Evolutionary conservation across 768 basidiomycete species (phyloP).

Genomic region (Russula griseocarnosa): DNA sequence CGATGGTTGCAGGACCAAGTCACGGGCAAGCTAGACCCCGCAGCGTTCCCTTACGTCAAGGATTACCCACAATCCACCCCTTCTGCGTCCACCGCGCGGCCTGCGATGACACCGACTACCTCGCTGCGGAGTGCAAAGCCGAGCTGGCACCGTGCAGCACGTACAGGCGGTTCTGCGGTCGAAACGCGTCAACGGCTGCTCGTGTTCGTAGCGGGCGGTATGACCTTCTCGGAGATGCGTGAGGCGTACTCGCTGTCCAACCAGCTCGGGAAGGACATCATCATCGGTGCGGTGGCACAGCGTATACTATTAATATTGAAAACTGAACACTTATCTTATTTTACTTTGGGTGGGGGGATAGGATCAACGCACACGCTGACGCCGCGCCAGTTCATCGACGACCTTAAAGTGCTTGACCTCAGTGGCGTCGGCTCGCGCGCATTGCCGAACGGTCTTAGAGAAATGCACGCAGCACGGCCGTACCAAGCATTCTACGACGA

Average conservation of each 20-base stretch:
- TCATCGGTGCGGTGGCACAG: conserved; percentile 61
- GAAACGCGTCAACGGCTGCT: conserved; percentile 71
- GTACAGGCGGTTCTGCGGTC: conserved; percentile 40
- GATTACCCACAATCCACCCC: conserved; percentile 61
- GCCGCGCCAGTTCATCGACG: conserved; percentile 79
- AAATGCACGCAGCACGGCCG: conserved; percentile 45
- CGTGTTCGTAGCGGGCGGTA: conserved; percentile 90
- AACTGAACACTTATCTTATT: too few species aligned
- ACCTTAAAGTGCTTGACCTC: conserved; percentile 81
- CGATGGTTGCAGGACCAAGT: conserved; percentile 67
- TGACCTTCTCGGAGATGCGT: conserved; percentile 94
- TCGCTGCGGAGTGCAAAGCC: conserved; percentile 89
- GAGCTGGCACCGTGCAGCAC: conserved; percentile 79
- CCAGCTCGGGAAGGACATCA: conserved; percentile 79
- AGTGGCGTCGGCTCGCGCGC: conserved; percentile 79
- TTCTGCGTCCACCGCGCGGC: conserved; percentile 48
- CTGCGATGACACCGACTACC: conserved; percentile 40
- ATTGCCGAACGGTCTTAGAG: conserved; percentile 63
- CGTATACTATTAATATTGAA: neutral
- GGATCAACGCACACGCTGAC: conserved; percentile 88
- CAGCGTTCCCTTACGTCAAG: conserved; percentile 84
- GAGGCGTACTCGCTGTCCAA: conserved; percentile 78
- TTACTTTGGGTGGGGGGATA: conserved; percentile 35
- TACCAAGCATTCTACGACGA: conserved; percentile 79
- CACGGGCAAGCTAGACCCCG: conserved; percentile 68